Conservation (phyloP, 257 asterid genomes). For the Solanum megistacrolobum region DNA sequence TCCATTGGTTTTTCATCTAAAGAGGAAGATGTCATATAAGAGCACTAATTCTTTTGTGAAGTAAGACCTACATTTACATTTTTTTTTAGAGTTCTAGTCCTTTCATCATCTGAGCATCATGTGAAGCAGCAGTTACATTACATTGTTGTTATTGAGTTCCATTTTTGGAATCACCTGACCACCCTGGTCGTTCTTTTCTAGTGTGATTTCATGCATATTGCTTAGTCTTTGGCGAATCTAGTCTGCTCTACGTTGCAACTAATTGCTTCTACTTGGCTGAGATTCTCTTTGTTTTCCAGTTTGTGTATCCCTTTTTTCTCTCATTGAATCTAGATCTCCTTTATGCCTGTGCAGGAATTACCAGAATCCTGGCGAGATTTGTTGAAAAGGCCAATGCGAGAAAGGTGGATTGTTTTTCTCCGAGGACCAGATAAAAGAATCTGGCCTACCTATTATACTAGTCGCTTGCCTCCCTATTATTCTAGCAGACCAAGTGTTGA, state of each 20-base stretch:
- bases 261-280: neutral
- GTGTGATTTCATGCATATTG: neutral
- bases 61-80: too few species aligned
- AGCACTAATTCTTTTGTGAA: too few species aligned
- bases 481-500: neutral
- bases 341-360: conserved; percentile 9
- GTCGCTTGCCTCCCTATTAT: neutral
- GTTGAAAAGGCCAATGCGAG: neutral
- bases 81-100: too few species aligned
- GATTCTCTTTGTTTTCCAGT: neutral
- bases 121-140: too few species aligned
- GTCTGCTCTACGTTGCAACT: neutral
- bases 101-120: too few species aligned
- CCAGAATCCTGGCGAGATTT: neutral
- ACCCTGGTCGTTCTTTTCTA: neutral
- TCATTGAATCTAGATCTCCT: neutral
- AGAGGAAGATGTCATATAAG: too few species aligned
- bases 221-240: neutral
- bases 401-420: neutral
- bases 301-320: neutral
- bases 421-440: neutral
- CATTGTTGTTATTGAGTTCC: neutral
- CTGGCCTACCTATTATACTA: neutral
- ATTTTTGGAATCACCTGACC: neutral
- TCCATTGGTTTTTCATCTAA: neutral